phyloP scores from a whole-genome alignment of 352 stramenopile genomes.

The Pythium dissotocum region DNA sequence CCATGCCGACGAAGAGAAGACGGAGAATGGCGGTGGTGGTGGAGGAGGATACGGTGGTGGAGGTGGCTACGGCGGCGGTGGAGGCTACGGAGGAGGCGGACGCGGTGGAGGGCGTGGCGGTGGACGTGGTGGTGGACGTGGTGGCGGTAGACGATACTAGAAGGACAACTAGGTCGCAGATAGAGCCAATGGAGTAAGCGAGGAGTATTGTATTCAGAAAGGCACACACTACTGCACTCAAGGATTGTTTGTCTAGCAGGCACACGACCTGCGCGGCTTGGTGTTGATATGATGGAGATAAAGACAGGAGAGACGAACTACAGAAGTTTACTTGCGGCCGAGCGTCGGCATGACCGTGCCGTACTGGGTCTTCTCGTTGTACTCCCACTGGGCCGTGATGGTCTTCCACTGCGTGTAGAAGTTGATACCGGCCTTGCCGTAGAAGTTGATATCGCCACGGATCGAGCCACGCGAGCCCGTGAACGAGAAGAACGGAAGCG shows the following conservation, averaged over 20 bases:
- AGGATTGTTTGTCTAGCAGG: neutral
- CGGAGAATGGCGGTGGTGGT: conserved; percentile 40
- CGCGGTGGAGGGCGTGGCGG: conserved; percentile 37
- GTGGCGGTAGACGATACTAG: neutral
- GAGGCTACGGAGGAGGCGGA: conserved; percentile 33
- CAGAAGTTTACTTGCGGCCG: conserved; percentile 43
- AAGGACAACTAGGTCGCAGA: neutral
- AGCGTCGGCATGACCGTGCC: conserved; percentile 93
- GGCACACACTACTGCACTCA: neutral
- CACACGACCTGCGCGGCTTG: neutral
- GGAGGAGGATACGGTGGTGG: conserved; percentile 24
- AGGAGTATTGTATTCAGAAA: neutral
- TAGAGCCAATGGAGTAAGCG: neutral
- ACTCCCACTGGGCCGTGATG: conserved; percentile 96
- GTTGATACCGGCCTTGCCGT: conserved; percentile 94
- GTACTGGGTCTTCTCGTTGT: conserved; percentile 88
- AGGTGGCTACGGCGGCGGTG: conserved; percentile 27
- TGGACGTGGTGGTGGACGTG: conserved; percentile 17
- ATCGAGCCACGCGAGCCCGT: conserved; percentile 95
- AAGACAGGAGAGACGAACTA: neutral
- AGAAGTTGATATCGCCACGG: conserved; percentile 97
- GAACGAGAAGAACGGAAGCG: conserved; percentile 98
- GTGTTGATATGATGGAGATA: neutral
- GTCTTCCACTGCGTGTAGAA: conserved; percentile 99
- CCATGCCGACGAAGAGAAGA: conserved; percentile 64